Evolutionary conservation across 2,329 filamentous ascomycete genomes (phyloP).

Genomic region (Dactylellina cionopaga): DNA sequence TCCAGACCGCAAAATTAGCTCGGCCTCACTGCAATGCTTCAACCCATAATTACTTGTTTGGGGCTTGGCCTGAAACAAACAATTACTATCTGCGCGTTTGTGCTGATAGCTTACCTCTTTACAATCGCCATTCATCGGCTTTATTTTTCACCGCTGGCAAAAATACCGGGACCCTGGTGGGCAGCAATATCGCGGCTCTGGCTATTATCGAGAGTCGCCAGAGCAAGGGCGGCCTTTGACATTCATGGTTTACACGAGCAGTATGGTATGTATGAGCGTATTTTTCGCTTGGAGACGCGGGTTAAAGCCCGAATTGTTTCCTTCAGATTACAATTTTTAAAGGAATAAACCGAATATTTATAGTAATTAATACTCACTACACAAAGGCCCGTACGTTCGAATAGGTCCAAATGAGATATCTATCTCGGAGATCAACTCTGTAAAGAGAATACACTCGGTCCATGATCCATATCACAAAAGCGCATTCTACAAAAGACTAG

Average conservation of each 20-base stretch:
- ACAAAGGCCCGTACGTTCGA: not conserved
- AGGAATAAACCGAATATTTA: not conserved
- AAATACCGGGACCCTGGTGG: not conserved
- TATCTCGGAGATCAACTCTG: not conserved
- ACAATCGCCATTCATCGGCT: no score
- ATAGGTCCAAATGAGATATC: slow-evolving; percentile 1
- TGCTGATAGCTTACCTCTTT: no score
- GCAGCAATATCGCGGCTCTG: not conserved
- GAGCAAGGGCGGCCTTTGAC: not conserved
- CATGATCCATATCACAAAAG: not conserved
- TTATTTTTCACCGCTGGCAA: slow-evolving; percentile 3
- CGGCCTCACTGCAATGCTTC: no score
- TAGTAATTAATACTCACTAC: no score
- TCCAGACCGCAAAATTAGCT: no score
- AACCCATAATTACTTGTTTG: no score
- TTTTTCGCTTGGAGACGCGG: not conserved
- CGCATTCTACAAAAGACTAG: not conserved
- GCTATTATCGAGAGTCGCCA: not conserved
- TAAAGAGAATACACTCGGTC: not conserved
- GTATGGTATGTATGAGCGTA: not conserved
- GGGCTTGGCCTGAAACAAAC: no score
- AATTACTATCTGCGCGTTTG: no score
- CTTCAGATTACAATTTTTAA: not conserved
- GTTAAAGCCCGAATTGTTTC: not conserved
- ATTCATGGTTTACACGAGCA: not conserved